phyloP scores from a whole-genome alignment of 108 stramenopile species.

The Nitzschia putrida region DNA sequence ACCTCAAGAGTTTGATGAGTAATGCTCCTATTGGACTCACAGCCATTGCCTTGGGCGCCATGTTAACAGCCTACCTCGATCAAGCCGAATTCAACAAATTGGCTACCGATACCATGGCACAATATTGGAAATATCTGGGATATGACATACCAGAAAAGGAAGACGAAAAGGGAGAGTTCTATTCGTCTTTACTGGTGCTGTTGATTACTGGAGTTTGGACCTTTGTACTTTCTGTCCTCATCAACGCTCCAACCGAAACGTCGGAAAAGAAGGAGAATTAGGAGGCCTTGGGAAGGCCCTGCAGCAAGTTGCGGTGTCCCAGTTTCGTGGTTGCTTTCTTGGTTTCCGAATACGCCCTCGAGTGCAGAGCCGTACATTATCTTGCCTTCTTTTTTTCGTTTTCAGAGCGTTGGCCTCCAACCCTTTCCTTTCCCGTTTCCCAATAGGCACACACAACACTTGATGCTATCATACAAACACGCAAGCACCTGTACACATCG shows the following conservation, averaged over 20 bases:
- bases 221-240: slow-evolving; percentile 64
- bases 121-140: slow-evolving; percentile 23
- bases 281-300: no score
- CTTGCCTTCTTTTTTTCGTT: no score
- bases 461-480: no score
- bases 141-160: slow-evolving; percentile 8
- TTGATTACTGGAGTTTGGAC: slow-evolving; percentile 80
- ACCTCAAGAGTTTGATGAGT: slow-evolving; percentile 64
- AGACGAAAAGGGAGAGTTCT: slow-evolving; percentile 71
- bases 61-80: slow-evolving; percentile 74
- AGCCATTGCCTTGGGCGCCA: slow-evolving; percentile 71
- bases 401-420: no score
- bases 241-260: slow-evolving; percentile 61
- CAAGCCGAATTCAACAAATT: slow-evolving; percentile 61
- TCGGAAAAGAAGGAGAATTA: slow-evolving; percentile 55
- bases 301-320: no score
- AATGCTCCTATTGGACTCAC: slow-evolving; percentile 86
- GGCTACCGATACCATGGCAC: slow-evolving; percentile 26
- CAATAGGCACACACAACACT: no score
- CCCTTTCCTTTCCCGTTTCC: no score
- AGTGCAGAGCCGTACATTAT: no score
- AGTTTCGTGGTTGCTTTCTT: no score
- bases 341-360: no score
- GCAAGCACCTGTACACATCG: no score
- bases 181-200: slow-evolving; percentile 79